These are phyloP conservation scores for Seiridium cupressi DNA, from an alignment of 2,329 filamentous ascomycete species.

Conservation along the genomic window DNA sequence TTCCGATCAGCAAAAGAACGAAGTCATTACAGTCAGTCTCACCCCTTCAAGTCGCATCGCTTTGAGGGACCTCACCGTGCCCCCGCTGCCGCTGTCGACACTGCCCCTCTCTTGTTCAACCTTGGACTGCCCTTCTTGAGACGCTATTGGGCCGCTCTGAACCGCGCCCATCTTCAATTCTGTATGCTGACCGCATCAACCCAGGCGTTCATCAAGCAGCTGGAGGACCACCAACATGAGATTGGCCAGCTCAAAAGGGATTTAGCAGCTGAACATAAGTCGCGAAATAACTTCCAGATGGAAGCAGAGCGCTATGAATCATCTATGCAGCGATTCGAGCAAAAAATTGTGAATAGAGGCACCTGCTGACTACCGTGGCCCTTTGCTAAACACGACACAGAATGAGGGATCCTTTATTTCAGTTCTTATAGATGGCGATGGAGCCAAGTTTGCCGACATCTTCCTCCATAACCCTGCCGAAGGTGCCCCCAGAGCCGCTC, in stretches of 20 bases:
- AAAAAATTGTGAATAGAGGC: slow-evolving; percentile 6
- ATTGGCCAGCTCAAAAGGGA: slow-evolving; percentile 10
- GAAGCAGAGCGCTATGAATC: slow-evolving; percentile 7
- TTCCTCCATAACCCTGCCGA: slow-evolving; percentile 24
- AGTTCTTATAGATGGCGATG: slow-evolving; percentile 32
- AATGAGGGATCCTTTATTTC: slow-evolving; percentile 29
- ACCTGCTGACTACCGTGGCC: background rate
- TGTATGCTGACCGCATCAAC: background rate
- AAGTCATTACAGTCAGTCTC: slow-evolving; percentile 9
- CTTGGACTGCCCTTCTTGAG: too few relatives aligned
- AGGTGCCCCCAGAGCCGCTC: slow-evolving; percentile 27
- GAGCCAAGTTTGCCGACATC: slow-evolving; percentile 31
- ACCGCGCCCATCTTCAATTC: background rate
- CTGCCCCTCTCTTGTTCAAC: too few relatives aligned
- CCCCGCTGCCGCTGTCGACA: too few relatives aligned
- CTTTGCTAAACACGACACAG: slow-evolving; percentile 11
- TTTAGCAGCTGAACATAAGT: slow-evolving; percentile 11
- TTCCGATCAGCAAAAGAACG: slow-evolving; percentile 9
- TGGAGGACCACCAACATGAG: slow-evolving; percentile 4
- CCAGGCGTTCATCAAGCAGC: slow-evolving; percentile 7
- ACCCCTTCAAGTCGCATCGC: too few relatives aligned
- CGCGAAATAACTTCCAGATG: slow-evolving; percentile 12
- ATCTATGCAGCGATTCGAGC: slow-evolving; percentile 2
- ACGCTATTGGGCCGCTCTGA: background rate
- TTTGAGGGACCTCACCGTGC: too few relatives aligned